Evolutionary conservation across 2,329 filamentous ascomycete genomes (phyloP).

Genomic region (Aspergillus felis): DNA sequence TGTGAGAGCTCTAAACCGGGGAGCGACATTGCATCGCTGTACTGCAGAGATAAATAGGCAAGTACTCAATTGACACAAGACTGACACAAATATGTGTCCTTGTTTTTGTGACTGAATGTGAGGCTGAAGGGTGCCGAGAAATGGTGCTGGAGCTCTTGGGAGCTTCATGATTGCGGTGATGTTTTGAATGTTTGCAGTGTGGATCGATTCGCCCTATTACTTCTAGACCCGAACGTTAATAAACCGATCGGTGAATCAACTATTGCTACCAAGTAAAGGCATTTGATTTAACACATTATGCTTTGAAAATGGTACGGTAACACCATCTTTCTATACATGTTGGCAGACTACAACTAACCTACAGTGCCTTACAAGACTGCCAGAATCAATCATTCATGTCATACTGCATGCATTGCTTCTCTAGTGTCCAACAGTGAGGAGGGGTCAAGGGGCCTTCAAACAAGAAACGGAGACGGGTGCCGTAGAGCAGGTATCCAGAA

Average conservation of each 20-base stretch:
- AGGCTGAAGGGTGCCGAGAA: neutral
- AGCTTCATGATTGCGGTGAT: conserved; percentile 7
- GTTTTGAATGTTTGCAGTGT: conserved; percentile 21
- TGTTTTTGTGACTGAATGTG: neutral
- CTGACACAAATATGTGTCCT: neutral
- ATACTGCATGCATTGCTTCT: neutral
- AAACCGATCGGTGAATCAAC: too few relatives aligned
- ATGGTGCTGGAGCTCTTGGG: neutral
- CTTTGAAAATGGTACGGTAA: neutral
- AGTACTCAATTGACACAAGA: neutral
- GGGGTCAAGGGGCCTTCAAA: conserved; percentile 4
- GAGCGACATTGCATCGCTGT: conserved; percentile 59
- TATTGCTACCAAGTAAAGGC: neutral
- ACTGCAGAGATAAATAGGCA: neutral
- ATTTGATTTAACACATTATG: neutral
- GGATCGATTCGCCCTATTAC: neutral
- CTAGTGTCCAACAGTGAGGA: conserved; percentile 3
- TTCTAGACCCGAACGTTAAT: neutral
- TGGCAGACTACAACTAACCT: neutral
- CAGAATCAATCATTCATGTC: neutral
- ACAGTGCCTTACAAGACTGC: neutral
- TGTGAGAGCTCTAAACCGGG: conserved; percentile 68
- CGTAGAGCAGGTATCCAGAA: conserved; percentile 20
- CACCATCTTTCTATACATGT: neutral
- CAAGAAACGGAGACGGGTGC: conserved; percentile 17